Base-by-base conservation (phyloP, 768 basidiomycete genomes). In the Tulasnella sp. region DNA sequence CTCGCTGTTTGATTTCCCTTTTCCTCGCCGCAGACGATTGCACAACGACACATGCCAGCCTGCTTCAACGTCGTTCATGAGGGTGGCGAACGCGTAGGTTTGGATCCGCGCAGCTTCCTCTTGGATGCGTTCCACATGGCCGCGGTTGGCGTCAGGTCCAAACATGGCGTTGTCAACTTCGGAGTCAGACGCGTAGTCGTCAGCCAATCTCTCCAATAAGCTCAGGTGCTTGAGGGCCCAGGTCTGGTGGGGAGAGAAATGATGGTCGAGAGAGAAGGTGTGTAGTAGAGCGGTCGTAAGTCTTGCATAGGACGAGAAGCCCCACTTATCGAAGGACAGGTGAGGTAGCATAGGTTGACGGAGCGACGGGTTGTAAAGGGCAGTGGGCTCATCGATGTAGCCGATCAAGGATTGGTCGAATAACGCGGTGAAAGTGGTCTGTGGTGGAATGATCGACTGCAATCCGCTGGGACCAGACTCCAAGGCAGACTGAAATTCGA, bases 161-260 rank as follows among this genome's bases (percentile, higher is more conserved):
- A 86, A 82, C 0, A 82, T 68, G 0, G 77, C 71, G 65, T 73
- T 79, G 11, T 64, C 66, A 3, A 69, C 71, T 4, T 72, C 71
- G 8, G 78, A 79, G 0, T 84, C 69, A 25, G 75, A 72, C 23
- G 79, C 67, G 17, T 75, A 70, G 64, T 92, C 87, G 31, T 76
- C 71, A 1, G 81, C 81, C 58, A 82, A 82, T 4, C 81, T 65
- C 1, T 74, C 71, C 21, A 90, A 71, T 0, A 78, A 74, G 7
- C 86, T 68, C 53, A 90, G 71, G 65, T 90, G 85, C 7, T 78
- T 77, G 4, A 97, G 66, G 0, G 78, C 75, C 82, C 84, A 85
- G 0, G 79, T 62, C 50, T 84, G 76, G 14, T 70, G 69, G 49
- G 73, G 77, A 3, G 83, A 80, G 1, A 76, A 61, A n/a, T 76